phyloP scores from a whole-genome alignment of 2,329 filamentous ascomycete species.

The Ophiocordyceps polyrhachis-furcata region DNA sequence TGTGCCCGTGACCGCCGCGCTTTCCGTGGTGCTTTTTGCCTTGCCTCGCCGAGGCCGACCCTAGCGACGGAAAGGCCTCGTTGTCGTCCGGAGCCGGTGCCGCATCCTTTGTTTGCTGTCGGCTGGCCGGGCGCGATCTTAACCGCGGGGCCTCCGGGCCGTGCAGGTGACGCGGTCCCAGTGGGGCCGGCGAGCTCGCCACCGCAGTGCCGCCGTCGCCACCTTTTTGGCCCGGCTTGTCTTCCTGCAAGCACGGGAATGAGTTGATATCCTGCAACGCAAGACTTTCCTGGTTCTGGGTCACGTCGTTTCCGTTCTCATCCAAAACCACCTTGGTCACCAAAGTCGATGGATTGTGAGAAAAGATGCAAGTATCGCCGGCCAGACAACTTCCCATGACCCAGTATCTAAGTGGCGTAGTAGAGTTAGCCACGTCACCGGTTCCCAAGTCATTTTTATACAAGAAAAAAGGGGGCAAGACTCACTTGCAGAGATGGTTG shows the following conservation, averaged over 20 bases:
- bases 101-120: slow-evolving; percentile 42
- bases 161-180: slow-evolving; percentile 48
- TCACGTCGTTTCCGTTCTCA: slow-evolving; percentile 45
- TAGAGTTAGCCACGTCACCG: neutral
- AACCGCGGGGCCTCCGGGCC: slow-evolving; percentile 45
- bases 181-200: slow-evolving; percentile 44
- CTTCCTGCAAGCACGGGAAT: slow-evolving; percentile 58
- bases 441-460: neutral
- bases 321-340: slow-evolving; percentile 66
- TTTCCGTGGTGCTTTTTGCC: slow-evolving; percentile 90
- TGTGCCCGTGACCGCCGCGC: slow-evolving; percentile 61
- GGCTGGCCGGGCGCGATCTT: slow-evolving; percentile 68
- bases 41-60: slow-evolving; percentile 54
- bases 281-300: slow-evolving; percentile 44
- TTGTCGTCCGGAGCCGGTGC: slow-evolving; percentile 78
- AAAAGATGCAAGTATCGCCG: slow-evolving; percentile 88
- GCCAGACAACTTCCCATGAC: slow-evolving; percentile 89
- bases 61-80: slow-evolving; percentile 83
- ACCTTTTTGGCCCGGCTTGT: slow-evolving; percentile 38
- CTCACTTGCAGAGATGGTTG: slow-evolving; percentile 94
- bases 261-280: slow-evolving; percentile 69
- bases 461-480: slow-evolving; percentile 9
- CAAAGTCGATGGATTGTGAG: slow-evolving; percentile 78
- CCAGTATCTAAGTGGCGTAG: slow-evolving; percentile 53
- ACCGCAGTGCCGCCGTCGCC: slow-evolving; percentile 30